A percentile compares a stretch with the other conserved stretches of the same genome.
Conservation (phyloP, 148 eudicot species). For the Arctostaphylos glauca region DNA sequence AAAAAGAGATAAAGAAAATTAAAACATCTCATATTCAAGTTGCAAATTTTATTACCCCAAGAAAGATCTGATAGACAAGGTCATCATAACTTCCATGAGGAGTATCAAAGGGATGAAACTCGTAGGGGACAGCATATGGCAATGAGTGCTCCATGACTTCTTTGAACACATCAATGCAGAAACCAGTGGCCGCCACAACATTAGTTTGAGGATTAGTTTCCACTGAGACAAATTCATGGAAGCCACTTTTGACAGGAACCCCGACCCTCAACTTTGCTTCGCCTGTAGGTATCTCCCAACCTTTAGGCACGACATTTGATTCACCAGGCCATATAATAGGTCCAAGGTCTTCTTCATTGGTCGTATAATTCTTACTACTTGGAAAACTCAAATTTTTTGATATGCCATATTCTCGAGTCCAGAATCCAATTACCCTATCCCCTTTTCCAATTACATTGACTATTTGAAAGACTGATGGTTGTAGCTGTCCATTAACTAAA, state of each 20-base stretch:
- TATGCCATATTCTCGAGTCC: constrained; percentile 50
- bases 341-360: constrained; percentile 31
- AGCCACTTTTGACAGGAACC: constrained; percentile 35
- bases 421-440: constrained; percentile 48
- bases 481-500: constrained; percentile 42
- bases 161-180: constrained; percentile 51
- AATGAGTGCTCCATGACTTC: constrained; percentile 30
- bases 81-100: constrained; percentile 32
- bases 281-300: constrained; percentile 52
- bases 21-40: neutral
- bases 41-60: constrained; percentile 25
- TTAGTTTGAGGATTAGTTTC: constrained; percentile 22
- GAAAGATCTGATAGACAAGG: constrained; percentile 33
- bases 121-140: constrained; percentile 30
- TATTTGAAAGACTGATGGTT: constrained; percentile 33
- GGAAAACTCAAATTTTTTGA: constrained; percentile 5
- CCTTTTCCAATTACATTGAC: constrained; percentile 41
- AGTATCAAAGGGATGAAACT: constrained; percentile 29
- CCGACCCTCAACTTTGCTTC: constrained; percentile 39
- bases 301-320: constrained; percentile 35
- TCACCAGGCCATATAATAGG: constrained; percentile 67
- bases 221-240: constrained; percentile 34
- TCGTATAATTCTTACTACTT: constrained; percentile 14
- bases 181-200: constrained; percentile 33
- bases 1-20: neutral